Evolutionary conservation across 768 basidiomycete genomes (phyloP).

Genomic region (Pholiota molesta): DNA sequence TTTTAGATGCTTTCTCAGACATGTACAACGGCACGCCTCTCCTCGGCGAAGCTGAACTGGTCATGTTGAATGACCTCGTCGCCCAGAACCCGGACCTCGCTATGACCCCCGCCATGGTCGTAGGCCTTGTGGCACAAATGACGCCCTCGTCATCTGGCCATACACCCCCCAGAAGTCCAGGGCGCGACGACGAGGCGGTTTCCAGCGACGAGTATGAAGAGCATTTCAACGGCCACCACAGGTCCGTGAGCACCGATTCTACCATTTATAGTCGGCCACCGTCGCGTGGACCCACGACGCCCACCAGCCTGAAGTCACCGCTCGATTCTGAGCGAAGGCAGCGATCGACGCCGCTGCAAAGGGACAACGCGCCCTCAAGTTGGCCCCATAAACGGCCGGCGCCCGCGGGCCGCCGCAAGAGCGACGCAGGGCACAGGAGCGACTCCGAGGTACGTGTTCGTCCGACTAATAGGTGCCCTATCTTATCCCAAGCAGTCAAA

Average conservation of each 20-base stretch:
- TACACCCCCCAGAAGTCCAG: constrained; percentile 45
- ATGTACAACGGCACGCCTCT: constrained; percentile 63
- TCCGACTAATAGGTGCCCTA: constrained; percentile 9
- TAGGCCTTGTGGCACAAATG: constrained; percentile 66
- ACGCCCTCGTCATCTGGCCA: constrained; percentile 37
- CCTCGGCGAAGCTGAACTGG: constrained; percentile 65
- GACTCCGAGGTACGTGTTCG: constrained; percentile 68
- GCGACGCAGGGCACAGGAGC: constrained; percentile 74
- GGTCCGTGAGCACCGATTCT: constrained; percentile 65
- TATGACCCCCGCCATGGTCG: constrained; percentile 68
- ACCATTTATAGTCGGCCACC: constrained; percentile 54
- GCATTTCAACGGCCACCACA: constrained; percentile 25
- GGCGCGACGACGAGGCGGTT: constrained; percentile 33
- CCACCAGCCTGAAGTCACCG: constrained; percentile 44
- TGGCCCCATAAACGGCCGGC: constrained; percentile 67
- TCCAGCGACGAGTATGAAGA: constrained; percentile 38
- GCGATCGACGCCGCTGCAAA: constrained; percentile 62
- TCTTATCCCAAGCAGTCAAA: constrained; percentile 14
- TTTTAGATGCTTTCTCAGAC: constrained; percentile 65
- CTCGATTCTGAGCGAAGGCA: constrained; percentile 75
- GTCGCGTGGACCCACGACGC: constrained; percentile 58
- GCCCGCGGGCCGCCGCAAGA: constrained; percentile 70
- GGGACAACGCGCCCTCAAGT: constrained; percentile 61
- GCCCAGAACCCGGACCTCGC: constrained; percentile 62
- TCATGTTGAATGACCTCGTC: constrained; percentile 59